These are phyloP conservation scores for Diaporthe sp. DNA, from an alignment of 2,329 filamentous ascomycete genomes.

Conservation along the genomic window DNA sequence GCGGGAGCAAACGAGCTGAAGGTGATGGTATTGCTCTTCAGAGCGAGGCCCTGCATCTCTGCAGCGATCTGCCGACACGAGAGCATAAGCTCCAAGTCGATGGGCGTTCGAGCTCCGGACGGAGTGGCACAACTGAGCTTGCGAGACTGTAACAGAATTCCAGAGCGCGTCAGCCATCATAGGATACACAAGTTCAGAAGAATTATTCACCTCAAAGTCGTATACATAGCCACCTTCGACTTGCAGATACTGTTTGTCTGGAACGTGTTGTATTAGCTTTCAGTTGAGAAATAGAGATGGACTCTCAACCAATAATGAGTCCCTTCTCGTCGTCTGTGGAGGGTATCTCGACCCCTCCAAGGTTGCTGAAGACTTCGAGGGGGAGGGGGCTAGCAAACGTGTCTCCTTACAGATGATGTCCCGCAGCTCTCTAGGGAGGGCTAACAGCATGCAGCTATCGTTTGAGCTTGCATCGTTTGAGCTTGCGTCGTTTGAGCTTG, in stretches of 20 bases:
- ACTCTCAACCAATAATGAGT: neutral
- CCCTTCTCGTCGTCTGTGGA: neutral
- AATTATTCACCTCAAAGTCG: neutral
- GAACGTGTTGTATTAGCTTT: neutral
- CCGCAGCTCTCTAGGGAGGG: conserved; percentile 2
- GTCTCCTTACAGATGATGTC: neutral
- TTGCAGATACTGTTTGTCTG: neutral
- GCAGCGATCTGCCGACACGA: conserved; percentile 1
- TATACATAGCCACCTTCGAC: neutral
- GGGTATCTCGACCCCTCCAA: neutral
- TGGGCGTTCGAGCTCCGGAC: neutral
- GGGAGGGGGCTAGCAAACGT: neutral
- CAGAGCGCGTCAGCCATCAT: neutral
- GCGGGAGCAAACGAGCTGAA: neutral
- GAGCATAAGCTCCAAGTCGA: neutral
- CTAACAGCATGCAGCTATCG: neutral
- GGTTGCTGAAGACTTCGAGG: neutral
- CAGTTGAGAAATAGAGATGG: neutral
- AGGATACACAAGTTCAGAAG: neutral
- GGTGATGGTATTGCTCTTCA: conserved; percentile 7
- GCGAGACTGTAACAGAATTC: neutral
- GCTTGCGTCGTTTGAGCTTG: too few species aligned
- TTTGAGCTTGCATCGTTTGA: too few species aligned
- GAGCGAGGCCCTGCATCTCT: conserved; percentile 7
- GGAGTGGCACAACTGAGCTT: neutral